Percentiles rank a stretch among this genome's conserved stretches.
Conservation (phyloP, 1,284 basidiomycete species). For the Lignosus rhinocerotis region DNA sequence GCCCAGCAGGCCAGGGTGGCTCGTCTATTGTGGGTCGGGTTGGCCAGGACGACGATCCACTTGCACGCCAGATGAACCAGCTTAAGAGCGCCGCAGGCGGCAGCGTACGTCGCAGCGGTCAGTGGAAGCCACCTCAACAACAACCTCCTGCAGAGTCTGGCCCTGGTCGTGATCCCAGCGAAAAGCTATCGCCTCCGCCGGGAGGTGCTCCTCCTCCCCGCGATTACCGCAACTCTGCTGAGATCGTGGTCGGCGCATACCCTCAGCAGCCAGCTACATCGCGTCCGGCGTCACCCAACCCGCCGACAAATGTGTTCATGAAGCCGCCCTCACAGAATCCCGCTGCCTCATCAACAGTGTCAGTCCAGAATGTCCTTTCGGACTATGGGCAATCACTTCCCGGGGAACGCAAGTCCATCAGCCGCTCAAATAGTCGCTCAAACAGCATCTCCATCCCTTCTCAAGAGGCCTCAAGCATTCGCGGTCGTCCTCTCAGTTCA, state of each 20-base stretch:
- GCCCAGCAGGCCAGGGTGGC: conserved; percentile 9
- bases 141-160: conserved; percentile 28
- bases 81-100: conserved; percentile 38
- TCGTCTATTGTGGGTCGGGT: neutral
- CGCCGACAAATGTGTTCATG: conserved; percentile 76
- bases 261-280: conserved; percentile 47
- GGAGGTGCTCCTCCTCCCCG: conserved; percentile 27
- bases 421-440: conserved; percentile 39
- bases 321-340: conserved; percentile 52
- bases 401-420: conserved; percentile 71
- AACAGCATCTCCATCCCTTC: conserved; percentile 29
- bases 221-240: conserved; percentile 66
- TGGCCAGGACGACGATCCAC: neutral
- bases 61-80: conserved; percentile 36
- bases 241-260: conserved; percentile 74
- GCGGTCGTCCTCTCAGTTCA: conserved; percentile 53
- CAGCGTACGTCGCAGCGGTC: conserved; percentile 49
- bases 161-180: conserved; percentile 17
- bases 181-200: conserved; percentile 27
- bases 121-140: conserved; percentile 46
- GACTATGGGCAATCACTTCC: conserved; percentile 87
- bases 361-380: conserved; percentile 72
- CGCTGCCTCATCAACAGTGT: conserved; percentile 38
- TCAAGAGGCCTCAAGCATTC: conserved; percentile 33
- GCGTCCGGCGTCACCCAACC: conserved; percentile 73